Evolutionary conservation across 345 rosid species (phyloP).

Genomic region (Acer campestre): DNA sequence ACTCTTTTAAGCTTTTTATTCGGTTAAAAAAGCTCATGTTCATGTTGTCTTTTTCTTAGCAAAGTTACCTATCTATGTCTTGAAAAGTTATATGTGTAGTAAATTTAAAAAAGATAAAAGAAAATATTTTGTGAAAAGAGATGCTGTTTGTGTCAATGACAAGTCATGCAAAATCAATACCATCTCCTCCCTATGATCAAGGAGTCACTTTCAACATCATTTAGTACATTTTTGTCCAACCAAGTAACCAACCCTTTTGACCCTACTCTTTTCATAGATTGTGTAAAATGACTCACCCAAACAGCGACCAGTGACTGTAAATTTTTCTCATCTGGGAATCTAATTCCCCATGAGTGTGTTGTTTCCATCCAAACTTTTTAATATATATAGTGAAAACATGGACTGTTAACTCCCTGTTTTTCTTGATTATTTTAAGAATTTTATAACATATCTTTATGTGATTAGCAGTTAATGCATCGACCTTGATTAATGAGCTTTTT

Average conservation of each 20-base stretch:
- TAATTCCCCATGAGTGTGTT: conserved; percentile 19
- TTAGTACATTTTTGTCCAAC: conserved; percentile 34
- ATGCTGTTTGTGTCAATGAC: conserved; percentile 19
- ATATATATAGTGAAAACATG: no score
- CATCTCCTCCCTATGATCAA: no score
- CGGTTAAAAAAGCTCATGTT: no score
- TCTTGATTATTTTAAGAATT: conserved; percentile 22
- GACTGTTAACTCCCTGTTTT: background rate
- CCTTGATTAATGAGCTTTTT: conserved; percentile 31
- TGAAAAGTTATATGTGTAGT: no score
- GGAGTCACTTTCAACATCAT: no score
- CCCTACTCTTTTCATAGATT: background rate
- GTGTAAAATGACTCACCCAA: background rate
- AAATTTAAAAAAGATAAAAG: no score
- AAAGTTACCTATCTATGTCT: no score
- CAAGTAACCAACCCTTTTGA: background rate
- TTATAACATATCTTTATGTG: background rate
- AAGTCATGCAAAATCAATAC: background rate
- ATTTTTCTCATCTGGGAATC: conserved; percentile 39
- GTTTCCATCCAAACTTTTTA: conserved; percentile 14
- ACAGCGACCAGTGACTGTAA: conserved; percentile 26
- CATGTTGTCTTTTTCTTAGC: no score
- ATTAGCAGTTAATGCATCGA: conserved; percentile 27
- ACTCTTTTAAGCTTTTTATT: no score
- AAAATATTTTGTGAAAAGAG: background rate